A percentile compares a stretch with the other conserved stretches of the same genome.
Evolutionary conservation across 2,329 filamentous ascomycete species (phyloP).

Genomic region (Ophiostoma montium): DNA sequence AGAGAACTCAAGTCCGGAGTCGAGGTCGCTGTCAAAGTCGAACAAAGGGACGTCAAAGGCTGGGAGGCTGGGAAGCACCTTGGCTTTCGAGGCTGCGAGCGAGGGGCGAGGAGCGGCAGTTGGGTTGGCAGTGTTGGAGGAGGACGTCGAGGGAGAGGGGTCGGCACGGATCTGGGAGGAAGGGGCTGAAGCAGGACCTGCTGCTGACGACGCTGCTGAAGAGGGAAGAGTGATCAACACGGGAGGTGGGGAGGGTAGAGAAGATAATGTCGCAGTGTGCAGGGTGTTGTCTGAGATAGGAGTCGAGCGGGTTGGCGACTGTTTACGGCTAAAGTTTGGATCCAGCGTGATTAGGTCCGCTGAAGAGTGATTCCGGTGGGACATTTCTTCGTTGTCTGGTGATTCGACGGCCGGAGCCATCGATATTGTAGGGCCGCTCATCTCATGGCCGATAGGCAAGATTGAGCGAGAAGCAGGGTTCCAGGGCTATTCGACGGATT

Average conservation of each 20-base stretch:
- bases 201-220: constrained; percentile 4
- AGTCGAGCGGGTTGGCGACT: constrained; percentile 5
- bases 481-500: neutral
- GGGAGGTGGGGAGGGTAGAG: neutral
- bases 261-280: constrained; percentile 6
- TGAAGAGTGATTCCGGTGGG: constrained; percentile 23
- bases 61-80: constrained; percentile 24
- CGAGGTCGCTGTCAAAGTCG: constrained; percentile 34
- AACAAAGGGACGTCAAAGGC: constrained; percentile 39
- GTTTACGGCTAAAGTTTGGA: neutral
- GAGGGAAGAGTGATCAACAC: neutral
- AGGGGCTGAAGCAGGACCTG: constrained; percentile 4
- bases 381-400: constrained; percentile 17
- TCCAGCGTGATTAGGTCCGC: constrained; percentile 17
- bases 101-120: neutral
- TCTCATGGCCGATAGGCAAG: constrained; percentile 22
- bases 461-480: constrained; percentile 4
- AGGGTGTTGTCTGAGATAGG: constrained; percentile 3
- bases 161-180: constrained; percentile 1
- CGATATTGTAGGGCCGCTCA: constrained; percentile 27
- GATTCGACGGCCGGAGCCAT: constrained; percentile 28
- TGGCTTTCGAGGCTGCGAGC: constrained; percentile 16
- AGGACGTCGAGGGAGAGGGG: neutral
- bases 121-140: neutral
- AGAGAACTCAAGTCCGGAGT: constrained; percentile 23